These are phyloP conservation scores for Acanthamoeba lenticulata DNA, from an alignment of 208 protist species.

Conservation along the genomic window DNA sequence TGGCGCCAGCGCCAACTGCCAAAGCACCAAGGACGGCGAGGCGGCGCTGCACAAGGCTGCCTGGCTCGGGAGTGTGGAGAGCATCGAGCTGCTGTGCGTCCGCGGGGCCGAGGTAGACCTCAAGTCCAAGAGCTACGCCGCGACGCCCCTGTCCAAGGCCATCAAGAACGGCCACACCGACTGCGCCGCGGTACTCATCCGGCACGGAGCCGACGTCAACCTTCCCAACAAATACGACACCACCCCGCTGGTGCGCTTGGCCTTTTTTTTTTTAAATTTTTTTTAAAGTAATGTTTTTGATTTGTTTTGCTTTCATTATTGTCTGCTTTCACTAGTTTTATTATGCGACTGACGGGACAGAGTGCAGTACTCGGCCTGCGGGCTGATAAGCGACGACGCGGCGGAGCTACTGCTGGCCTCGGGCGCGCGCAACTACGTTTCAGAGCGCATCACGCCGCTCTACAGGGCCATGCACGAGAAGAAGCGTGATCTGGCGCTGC, in stretches of 20 bases:
- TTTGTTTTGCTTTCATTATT: background rate
- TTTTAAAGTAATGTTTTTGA: background rate
- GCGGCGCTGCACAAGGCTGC: conserved; percentile 40
- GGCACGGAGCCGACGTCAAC: conserved; percentile 30
- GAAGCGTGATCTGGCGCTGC: background rate
- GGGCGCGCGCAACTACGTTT: background rate
- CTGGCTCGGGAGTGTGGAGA: background rate
- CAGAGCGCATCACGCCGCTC: background rate
- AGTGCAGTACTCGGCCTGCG: background rate
- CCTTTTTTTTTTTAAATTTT: background rate
- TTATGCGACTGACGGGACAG: background rate
- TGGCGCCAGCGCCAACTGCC: background rate
- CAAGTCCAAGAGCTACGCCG: conserved; percentile 1
- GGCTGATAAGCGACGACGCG: background rate
- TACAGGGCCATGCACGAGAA: conserved; percentile 29
- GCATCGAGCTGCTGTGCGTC: background rate
- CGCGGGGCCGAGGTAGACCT: background rate
- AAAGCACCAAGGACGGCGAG: conserved; percentile 9
- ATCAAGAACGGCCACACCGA: background rate
- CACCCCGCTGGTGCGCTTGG: background rate
- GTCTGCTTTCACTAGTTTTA: background rate
- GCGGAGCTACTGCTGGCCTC: background rate
- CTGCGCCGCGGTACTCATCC: background rate
- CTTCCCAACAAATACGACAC: conserved; percentile 20
- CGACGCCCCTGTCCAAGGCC: background rate